phyloP scores from a whole-genome alignment of 371 early-diverging fungal species.

The Mucor mucedo region DNA sequence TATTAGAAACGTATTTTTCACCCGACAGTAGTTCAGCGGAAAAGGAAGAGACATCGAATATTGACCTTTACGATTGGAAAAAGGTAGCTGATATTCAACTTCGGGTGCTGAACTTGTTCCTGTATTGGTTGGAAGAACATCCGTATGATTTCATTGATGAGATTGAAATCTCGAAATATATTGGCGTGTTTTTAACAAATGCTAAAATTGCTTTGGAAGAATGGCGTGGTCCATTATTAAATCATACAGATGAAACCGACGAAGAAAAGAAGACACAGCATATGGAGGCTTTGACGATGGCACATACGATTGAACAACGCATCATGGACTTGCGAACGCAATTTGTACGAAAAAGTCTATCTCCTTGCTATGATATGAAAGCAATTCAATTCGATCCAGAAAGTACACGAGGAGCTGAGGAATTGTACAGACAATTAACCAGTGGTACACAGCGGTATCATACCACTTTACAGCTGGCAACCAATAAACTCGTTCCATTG shows the following conservation, averaged over 20 bases:
- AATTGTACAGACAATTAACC: conserved; percentile 39
- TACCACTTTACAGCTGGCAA: conserved; percentile 21
- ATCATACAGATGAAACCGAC: background rate
- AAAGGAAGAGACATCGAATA: background rate
- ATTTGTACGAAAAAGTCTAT: conserved; percentile 35
- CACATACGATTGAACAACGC: conserved; percentile 20
- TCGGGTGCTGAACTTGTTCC: conserved; percentile 59
- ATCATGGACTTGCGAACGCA: conserved; percentile 26
- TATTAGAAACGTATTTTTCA: conserved; percentile 23
- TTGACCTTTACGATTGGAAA: conserved; percentile 41
- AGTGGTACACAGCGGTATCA: conserved; percentile 27
- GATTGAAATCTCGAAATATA: conserved; percentile 41
- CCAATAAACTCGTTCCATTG: conserved; percentile 30
- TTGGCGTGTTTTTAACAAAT: conserved; percentile 29
- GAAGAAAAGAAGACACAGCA: background rate
- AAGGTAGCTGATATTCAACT: conserved; percentile 45
- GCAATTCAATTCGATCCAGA: conserved; percentile 37
- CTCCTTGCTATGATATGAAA: conserved; percentile 48
- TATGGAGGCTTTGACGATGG: conserved; percentile 9
- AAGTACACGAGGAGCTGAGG: conserved; percentile 30
- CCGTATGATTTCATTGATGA: conserved; percentile 75
- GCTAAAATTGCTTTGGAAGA: conserved; percentile 31
- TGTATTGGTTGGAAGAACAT: conserved; percentile 70
- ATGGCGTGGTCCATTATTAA: conserved; percentile 33
- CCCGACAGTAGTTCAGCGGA: background rate